Evolutionary conservation across 306 rosid genomes (phyloP).

Genomic region (Dryas drummondii): DNA sequence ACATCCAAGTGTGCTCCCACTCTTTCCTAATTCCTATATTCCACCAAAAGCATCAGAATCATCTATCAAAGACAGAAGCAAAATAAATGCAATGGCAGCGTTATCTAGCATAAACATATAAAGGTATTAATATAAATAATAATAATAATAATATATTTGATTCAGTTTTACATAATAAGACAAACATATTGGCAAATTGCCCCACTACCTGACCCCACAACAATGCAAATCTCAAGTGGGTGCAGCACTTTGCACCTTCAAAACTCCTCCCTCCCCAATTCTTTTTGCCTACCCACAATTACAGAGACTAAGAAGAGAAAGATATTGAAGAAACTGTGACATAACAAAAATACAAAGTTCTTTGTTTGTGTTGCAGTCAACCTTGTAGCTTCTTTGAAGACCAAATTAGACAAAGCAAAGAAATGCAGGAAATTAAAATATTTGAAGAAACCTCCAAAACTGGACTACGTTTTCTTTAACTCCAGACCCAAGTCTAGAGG

Average conservation of each 20-base stretch:
- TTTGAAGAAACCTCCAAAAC: conserved; percentile 39
- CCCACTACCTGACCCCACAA: not conserved
- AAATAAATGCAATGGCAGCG: not conserved
- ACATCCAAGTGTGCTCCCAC: not conserved
- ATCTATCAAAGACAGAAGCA: not conserved
- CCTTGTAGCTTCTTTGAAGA: conserved; percentile 23
- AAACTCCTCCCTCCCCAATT: conserved; percentile 4
- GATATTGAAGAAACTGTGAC: conserved; percentile 22
- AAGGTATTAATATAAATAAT: conserved; percentile 22
- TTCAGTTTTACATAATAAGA: conserved; percentile 16
- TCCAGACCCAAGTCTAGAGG: conserved; percentile 29
- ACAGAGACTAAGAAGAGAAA: conserved; percentile 12
- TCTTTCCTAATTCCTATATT: not conserved
- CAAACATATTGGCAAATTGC: not conserved
- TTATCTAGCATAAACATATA: not conserved
- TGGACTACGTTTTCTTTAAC: conserved; percentile 24
- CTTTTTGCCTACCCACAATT: conserved; percentile 21
- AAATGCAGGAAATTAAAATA: conserved; percentile 22
- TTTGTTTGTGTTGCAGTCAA: conserved; percentile 29
- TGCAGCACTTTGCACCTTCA: conserved; percentile 19
- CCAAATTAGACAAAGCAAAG: conserved; percentile 3
- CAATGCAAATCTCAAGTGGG: conserved; percentile 2
- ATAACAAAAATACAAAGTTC: conserved; percentile 29
- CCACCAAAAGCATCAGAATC: conserved; percentile 9
- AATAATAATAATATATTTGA: conserved; percentile 6